Conservation (phyloP, 208 protist genomes). For the Vickermania ingenoplastis region DNA sequence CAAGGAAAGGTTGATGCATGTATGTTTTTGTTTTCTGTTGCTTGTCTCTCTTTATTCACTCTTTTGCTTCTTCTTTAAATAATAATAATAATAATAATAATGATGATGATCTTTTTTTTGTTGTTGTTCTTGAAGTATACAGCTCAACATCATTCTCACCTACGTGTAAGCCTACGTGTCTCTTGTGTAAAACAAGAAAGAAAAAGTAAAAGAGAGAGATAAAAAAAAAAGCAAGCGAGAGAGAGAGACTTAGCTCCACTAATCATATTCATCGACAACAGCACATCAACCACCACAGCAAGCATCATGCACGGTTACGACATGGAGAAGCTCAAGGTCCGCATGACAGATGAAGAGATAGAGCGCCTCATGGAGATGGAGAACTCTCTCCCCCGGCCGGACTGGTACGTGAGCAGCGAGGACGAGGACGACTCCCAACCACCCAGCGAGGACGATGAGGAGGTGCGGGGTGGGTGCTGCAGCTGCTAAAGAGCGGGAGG, state of each 20-base stretch:
- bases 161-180: too few species aligned
- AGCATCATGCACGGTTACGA: conserved; percentile 7
- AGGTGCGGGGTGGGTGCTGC: conserved; percentile 11
- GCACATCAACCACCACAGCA: too few species aligned
- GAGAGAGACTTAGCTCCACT: too few species aligned
- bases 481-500: conserved; percentile 16
- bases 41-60: too few species aligned
- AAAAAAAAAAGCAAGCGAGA: too few species aligned
- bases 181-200: too few species aligned
- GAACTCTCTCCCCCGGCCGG: conserved; percentile 25
- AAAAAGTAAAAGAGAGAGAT: too few species aligned
- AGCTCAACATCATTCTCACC: too few species aligned
- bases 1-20: not conserved
- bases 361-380: conserved; percentile 12
- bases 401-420: conserved; percentile 43
- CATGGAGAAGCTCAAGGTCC: conserved; percentile 10
- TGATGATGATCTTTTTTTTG: too few species aligned
- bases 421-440: conserved; percentile 15
- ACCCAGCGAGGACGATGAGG: conserved; percentile 10
- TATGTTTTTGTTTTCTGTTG: conserved; percentile 8
- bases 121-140: too few species aligned
- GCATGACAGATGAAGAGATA: conserved; percentile 13
- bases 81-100: too few species aligned
- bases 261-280: too few species aligned
- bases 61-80: not conserved